Conservation (phyloP, 805 yeast species). For the Monosporozyma aquatica region DNA sequence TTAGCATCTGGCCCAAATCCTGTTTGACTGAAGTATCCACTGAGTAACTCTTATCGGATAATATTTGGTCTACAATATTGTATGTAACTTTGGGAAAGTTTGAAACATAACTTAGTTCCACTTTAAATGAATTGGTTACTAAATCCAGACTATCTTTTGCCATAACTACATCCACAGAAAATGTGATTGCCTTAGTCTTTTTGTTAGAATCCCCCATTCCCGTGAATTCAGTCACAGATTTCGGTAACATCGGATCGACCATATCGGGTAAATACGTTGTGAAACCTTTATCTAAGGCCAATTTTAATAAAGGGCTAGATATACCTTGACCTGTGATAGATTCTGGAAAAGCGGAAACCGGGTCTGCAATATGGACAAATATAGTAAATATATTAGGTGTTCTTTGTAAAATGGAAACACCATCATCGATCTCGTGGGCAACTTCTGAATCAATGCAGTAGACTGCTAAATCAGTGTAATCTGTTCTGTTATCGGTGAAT, state of each 20-base stretch:
- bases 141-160: slow-evolving; percentile 13
- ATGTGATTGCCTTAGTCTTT: slow-evolving; percentile 41
- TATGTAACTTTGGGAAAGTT: slow-evolving; percentile 54
- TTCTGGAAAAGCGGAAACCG: slow-evolving; percentile 49
- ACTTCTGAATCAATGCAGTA: slow-evolving; percentile 75
- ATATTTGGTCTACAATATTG: slow-evolving; percentile 45
- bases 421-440: slow-evolving; percentile 93
- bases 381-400: slow-evolving; percentile 34
- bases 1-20: slow-evolving; percentile 33
- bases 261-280: slow-evolving; percentile 69
- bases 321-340: slow-evolving; percentile 9
- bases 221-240: slow-evolving; percentile 39
- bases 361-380: slow-evolving; percentile 80
- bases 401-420: slow-evolving; percentile 50
- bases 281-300: slow-evolving; percentile 52
- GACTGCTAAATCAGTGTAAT: slow-evolving; percentile 41
- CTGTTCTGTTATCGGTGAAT: slow-evolving; percentile 22
- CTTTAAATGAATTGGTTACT: slow-evolving; percentile 22
- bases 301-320: slow-evolving; percentile 31
- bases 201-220: slow-evolving; percentile 40
- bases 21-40: slow-evolving; percentile 9
- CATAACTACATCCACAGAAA: slow-evolving; percentile 29
- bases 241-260: slow-evolving; percentile 64
- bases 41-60: slow-evolving; percentile 16
- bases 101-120: slow-evolving; percentile 36